These are phyloP conservation scores for Ceratobasidium sp. DNA, from an alignment of 1,284 basidiomycete genomes.

Conservation along the genomic window DNA sequence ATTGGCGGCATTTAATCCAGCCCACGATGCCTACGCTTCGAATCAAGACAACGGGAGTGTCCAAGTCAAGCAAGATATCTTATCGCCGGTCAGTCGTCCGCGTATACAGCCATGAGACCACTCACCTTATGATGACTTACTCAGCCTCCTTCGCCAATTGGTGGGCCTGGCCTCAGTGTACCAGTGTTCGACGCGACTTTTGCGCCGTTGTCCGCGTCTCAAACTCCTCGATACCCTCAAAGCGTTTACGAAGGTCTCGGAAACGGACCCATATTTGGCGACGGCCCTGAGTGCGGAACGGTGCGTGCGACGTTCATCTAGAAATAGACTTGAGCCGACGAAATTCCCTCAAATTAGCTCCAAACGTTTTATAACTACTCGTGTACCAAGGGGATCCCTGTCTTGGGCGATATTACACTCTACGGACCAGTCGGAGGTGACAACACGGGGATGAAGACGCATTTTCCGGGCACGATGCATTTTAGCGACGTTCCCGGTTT, in stretches of 20 bases:
- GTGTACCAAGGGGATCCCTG: too few relatives aligned
- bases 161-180: background rate
- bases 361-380: too few relatives aligned
- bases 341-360: too few relatives aligned
- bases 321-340: too few relatives aligned
- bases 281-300: background rate
- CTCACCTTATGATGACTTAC: too few relatives aligned
- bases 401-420: too few relatives aligned
- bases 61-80: background rate
- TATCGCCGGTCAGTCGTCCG: background rate
- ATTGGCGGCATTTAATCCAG: background rate
- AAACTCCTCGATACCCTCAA: background rate
- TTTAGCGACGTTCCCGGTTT: too few relatives aligned
- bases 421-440: too few relatives aligned
- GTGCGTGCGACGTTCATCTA: background rate
- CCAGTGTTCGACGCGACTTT: background rate
- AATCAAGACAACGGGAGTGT: background rate
- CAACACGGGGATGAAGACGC: too few relatives aligned
- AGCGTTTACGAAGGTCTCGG: background rate
- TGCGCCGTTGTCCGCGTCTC: background rate
- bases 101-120: too few relatives aligned
- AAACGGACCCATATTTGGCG: background rate
- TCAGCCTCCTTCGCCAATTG: background rate
- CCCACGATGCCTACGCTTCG: background rate
- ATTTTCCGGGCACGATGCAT: too few relatives aligned